Percentiles rank a stretch among this genome's conserved stretches.
These are phyloP conservation scores for Paraconiothyrium sp. DNA, from an alignment of 2,329 filamentous ascomycete species.

Conservation along the genomic window DNA sequence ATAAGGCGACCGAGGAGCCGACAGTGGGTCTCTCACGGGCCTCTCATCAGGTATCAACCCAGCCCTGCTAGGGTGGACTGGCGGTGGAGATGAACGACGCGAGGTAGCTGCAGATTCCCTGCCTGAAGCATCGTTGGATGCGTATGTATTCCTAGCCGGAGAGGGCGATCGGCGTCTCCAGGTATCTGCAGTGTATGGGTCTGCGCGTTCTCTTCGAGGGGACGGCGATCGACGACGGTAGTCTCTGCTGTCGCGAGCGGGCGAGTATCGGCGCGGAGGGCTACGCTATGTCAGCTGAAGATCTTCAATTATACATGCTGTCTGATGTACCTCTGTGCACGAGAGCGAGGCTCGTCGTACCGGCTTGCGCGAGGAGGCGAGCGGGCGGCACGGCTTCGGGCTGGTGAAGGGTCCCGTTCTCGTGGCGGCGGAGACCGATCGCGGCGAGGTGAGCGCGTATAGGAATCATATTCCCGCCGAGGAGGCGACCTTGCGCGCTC, in stretches of 20 bases:
- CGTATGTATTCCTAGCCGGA: slow-evolving; percentile 46
- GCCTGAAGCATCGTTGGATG: slow-evolving; percentile 61
- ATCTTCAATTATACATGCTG: not conserved
- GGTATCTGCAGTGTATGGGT: slow-evolving; percentile 58
- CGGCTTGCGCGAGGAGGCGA: slow-evolving; percentile 53
- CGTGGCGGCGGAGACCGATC: slow-evolving; percentile 56
- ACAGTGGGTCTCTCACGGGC: slow-evolving; percentile 40
- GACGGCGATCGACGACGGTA: slow-evolving; percentile 64
- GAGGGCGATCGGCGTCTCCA: slow-evolving; percentile 66
- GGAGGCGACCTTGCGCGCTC: slow-evolving; percentile 53
- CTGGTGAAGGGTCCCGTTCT: slow-evolving; percentile 58
- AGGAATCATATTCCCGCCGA: slow-evolving; percentile 51
- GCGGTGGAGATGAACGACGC: slow-evolving; percentile 68
- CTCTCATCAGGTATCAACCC: slow-evolving; percentile 47
- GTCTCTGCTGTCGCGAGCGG: slow-evolving; percentile 56
- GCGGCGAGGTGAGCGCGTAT: slow-evolving; percentile 53
- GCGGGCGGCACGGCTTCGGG: slow-evolving; percentile 56
- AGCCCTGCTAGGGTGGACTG: slow-evolving; percentile 63
- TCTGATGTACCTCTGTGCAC: slow-evolving; percentile 44
- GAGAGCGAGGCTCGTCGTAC: slow-evolving; percentile 58
- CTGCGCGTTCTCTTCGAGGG: slow-evolving; percentile 60
- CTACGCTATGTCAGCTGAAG: slow-evolving; percentile 30
- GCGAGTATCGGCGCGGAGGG: slow-evolving; percentile 54
- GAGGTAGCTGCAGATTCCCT: slow-evolving; percentile 66
- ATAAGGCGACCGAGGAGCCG: slow-evolving; percentile 44